Evolutionary conservation across 768 basidiomycete genomes (phyloP), one percentile per base, ranked within the genome.

Genomic region (Lentinus tigrinus): DNA sequence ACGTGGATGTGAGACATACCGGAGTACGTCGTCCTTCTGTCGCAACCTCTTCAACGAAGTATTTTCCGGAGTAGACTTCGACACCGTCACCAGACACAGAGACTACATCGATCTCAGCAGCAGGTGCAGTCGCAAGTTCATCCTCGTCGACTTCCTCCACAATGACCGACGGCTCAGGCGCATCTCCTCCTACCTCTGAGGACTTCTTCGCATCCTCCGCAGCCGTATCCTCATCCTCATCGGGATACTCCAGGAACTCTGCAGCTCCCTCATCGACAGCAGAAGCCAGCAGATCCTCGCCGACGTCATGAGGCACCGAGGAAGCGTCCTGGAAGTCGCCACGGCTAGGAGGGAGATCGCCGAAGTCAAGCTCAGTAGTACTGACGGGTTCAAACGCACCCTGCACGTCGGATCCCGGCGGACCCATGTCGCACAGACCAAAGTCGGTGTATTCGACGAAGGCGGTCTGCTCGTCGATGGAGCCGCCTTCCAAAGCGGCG

Each of bases 31-130:
- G 61, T 14, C 65, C 72, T 42, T 76, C 73, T 1, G 64, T 65
- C 23, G 50, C 59, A 4, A 66, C 69, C 28, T 75, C 77, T 56
- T 76, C 75, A 11, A 76, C 67, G 40, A 60, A 53, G 57, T 71
- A 71, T 3, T 68, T 64, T 8, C 52, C 3, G 0, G n/a, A 16
- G 11, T 37, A 38, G 3, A 21, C 26, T 9, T 38, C 40, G 1
- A 38, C 34, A n/a, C 48, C 52, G n/a, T 31, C 39, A 3, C 16
- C 43, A 23, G 21, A 26, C 1, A 54, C 57, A 5, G 49, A 50
- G 10, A 49, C 52, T 19, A 53, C 43, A 9, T 48, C 55, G 11
- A 47, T 23, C 3, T 49, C 54, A 5, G 46, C 60, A 9, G 8
- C 40, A 7, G 49, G 47, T 10, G 55, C 56, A 1, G 27, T 40